Base-by-base conservation (phyloP, 2,329 filamentous ascomycete species). In the Ophiostoma angusticollis region DNA sequence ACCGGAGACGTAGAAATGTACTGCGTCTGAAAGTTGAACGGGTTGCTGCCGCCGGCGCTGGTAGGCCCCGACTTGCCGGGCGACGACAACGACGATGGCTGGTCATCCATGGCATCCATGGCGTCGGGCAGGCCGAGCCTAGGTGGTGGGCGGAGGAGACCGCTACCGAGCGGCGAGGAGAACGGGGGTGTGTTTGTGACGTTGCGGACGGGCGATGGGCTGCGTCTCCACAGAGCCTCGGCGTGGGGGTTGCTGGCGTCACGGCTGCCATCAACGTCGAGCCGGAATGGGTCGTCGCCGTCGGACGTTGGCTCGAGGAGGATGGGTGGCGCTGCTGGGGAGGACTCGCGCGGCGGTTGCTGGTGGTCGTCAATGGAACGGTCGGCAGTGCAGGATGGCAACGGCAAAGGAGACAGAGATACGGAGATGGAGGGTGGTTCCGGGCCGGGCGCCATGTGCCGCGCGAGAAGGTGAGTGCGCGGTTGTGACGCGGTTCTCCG, bases 1-100 rank as follows among this genome's bases (percentile, higher is more conserved):
- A 86, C 72, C 3, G 83, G 81, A 14, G 70, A 70, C 46, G 80
- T 81, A 13, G 80, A 78, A 55, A 86, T 80, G 32, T 78, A 70
- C 55, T 83, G 79, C 1, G 89, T 83, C 61, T 93, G 77, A 60
- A 96, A 96, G 62, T 96, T 96, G 74, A 98, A 96, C 1, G 89
- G 89, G 48, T 78, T 83, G 29, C 14, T 31, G 22, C 33, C 37
- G 21, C 18, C 23, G 16, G 13, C 27, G 30, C 13, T 32, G 23
- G 29, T 31, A 13, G 40, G 35, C 18, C 35, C 31, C 35, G 40
- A 27, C 30, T 22, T 27, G n/a, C n/a, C n/a, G n/a, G n/a, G n/a
- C 9, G 31, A 31, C 40, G 40, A 11, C 31, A 31, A 27, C 23
- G 32, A 31, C 23, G 32, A 29, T 6, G 19, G 16, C 22, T 18